phyloP scores from a whole-genome alignment of 306 rosid species.

The Spatholobus suberectus region DNA sequence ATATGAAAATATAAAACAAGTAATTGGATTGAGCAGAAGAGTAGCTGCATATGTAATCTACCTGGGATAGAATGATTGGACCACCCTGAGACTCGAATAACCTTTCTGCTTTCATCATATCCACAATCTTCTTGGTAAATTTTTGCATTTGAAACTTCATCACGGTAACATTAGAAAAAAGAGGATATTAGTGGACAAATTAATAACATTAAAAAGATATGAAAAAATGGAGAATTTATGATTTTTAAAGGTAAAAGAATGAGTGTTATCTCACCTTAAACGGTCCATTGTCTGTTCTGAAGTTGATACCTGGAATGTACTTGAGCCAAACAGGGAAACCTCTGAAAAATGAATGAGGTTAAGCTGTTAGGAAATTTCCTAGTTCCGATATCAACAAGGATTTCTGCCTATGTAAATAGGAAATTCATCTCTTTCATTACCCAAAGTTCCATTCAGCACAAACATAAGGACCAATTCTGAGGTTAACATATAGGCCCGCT shows the following conservation, averaged over 20 bases:
- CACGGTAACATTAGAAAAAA: slow-evolving; percentile 24
- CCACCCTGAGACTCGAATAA: slow-evolving; percentile 87
- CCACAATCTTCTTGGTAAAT: slow-evolving; percentile 82
- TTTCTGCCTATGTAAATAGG: background rate
- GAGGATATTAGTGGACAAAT: slow-evolving; percentile 25
- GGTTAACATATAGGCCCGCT: slow-evolving; percentile 92
- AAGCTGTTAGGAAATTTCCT: slow-evolving; percentile 22
- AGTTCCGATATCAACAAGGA: background rate
- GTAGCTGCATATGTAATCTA: slow-evolving; percentile 32
- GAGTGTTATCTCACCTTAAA: slow-evolving; percentile 71
- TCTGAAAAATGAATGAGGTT: slow-evolving; percentile 50
- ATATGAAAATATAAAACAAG: background rate
- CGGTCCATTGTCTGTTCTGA: slow-evolving; percentile 92
- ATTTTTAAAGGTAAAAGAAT: slow-evolving; percentile 21
- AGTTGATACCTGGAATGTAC: slow-evolving; percentile 90
- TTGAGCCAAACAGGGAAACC: slow-evolving; percentile 99
- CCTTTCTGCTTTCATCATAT: slow-evolving; percentile 98
- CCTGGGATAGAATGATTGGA: slow-evolving; percentile 98
- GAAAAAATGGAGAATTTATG: background rate
- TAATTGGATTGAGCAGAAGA: slow-evolving; percentile 29
- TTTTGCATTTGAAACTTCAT: slow-evolving; percentile 83
- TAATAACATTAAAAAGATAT: background rate
- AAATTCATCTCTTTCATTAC: slow-evolving; percentile 51
- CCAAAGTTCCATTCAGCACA: slow-evolving; percentile 99
- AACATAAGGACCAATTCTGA: slow-evolving; percentile 97